These are phyloP conservation scores for Rubia balearica DNA, from an alignment of 305 asterid species.

Conservation along the genomic window DNA sequence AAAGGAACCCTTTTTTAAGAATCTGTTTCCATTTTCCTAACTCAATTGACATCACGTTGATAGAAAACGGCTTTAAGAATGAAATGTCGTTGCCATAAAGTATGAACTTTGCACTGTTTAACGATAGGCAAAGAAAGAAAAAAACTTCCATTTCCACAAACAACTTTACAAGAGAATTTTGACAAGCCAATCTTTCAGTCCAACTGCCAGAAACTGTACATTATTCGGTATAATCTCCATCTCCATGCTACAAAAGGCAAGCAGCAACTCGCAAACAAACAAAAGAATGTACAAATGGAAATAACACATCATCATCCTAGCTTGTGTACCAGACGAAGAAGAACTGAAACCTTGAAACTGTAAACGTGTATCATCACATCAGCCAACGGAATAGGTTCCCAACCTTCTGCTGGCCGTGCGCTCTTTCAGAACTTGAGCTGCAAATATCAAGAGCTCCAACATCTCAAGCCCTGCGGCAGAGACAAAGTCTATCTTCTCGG, in stretches of 20 bases:
- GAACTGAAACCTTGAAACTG: background rate
- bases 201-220: slow-evolving; percentile 1
- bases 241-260: background rate
- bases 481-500: slow-evolving; percentile 56
- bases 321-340: background rate
- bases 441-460: slow-evolving; percentile 82
- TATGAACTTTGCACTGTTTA: background rate
- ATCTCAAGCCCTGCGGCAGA: slow-evolving; percentile 87
- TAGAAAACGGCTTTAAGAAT: no score
- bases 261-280: background rate
- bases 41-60: no score
- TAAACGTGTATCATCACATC: background rate
- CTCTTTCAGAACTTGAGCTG: slow-evolving; percentile 52
- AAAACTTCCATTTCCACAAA: background rate
- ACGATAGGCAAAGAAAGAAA: background rate
- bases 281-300: slow-evolving; percentile 2
- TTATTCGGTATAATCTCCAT: background rate
- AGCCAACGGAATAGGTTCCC: slow-evolving; percentile 9
- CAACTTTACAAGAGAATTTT: background rate
- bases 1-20: no score
- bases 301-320: background rate
- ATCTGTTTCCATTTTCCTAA: no score
- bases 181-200: background rate
- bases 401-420: slow-evolving; percentile 5
- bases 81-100: background rate